Percentiles rank a stretch among this genome's conserved stretches.
Evolutionary conservation across 192 early-diverging fungal species (phyloP).

Genomic region (Podila horticola): DNA sequence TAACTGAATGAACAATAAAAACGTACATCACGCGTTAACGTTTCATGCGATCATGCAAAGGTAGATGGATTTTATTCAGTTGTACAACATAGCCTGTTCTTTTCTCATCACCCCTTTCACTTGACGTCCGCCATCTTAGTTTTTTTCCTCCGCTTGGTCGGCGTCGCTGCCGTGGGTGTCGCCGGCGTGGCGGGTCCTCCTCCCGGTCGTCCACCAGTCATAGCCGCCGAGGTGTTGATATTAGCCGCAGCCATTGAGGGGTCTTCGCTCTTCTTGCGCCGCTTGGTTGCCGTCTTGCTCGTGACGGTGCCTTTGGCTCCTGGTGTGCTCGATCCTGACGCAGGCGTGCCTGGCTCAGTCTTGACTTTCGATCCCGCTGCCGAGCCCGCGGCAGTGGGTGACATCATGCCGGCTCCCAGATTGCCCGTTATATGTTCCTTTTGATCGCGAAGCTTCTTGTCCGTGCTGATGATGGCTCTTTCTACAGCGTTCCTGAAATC

Average conservation of each 20-base stretch:
- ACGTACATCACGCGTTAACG: no score
- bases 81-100: no score
- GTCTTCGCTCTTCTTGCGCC: constrained; percentile 50
- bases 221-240: constrained; percentile 32
- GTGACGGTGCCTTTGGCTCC: constrained; percentile 4
- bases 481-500: constrained; percentile 40
- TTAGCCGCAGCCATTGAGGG: constrained; percentile 22
- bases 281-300: constrained; percentile 24
- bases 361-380: background rate
- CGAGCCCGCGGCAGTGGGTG: constrained; percentile 11
- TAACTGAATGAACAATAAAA: no score
- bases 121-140: constrained; percentile 11
- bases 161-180: constrained; percentile 25
- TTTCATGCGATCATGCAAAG: no score
- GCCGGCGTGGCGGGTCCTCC: constrained; percentile 23
- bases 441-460: constrained; percentile 22
- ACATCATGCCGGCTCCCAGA: background rate
- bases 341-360: background rate
- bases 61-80: no score
- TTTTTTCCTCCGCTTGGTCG: constrained; percentile 42
- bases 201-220: constrained; percentile 5
- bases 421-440: constrained; percentile 4
- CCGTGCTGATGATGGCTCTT: constrained; percentile 18
- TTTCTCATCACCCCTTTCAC: background rate
- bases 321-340: background rate